Percentiles rank a stretch among this genome's conserved stretches.
Evolutionary conservation across 129 eudicot species (phyloP).

Genomic region (Lactuca saligna): DNA sequence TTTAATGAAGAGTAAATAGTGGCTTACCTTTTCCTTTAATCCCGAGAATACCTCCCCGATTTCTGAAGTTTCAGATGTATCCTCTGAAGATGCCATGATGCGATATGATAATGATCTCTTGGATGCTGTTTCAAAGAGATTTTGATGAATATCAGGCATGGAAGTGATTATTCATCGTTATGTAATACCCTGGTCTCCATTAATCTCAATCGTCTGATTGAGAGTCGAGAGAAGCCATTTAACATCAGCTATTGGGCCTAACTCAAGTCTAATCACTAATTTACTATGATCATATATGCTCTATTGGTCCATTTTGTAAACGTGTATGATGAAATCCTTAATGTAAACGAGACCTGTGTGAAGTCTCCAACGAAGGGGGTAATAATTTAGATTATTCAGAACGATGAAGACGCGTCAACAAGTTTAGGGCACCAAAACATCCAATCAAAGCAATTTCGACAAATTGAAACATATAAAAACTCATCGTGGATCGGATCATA

Average conservation of each 20-base stretch:
- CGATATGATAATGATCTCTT: conserved; percentile 29
- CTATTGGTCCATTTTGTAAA: conserved; percentile 3
- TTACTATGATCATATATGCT: conserved; percentile 12
- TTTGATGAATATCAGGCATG: not conserved
- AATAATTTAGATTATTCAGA: not conserved
- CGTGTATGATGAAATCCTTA: not conserved
- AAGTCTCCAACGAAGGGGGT: not conserved
- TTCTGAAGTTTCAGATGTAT: conserved; percentile 33
- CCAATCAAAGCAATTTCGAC: not conserved
- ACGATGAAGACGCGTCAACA: not conserved
- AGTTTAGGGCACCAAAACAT: conserved; percentile 24
- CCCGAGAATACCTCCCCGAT: conserved; percentile 31
- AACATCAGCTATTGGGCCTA: conserved; percentile 7
- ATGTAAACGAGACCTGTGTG: not conserved
- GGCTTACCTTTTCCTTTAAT: conserved; percentile 37
- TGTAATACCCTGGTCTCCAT: not conserved
- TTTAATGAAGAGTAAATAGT: conserved; percentile 1
- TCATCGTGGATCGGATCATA: conserved; percentile 2
- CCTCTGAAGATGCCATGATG: conserved; percentile 42
- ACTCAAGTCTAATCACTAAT: conserved; percentile 4
- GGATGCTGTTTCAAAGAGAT: conserved; percentile 31
- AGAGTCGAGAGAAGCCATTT: not conserved
- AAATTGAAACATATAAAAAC: conserved; percentile 8
- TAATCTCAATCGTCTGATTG: not conserved
- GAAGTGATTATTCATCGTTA: not conserved